Evolutionary conservation across 441 rosid species (phyloP).

Genomic region (Melastoma candidum): DNA sequence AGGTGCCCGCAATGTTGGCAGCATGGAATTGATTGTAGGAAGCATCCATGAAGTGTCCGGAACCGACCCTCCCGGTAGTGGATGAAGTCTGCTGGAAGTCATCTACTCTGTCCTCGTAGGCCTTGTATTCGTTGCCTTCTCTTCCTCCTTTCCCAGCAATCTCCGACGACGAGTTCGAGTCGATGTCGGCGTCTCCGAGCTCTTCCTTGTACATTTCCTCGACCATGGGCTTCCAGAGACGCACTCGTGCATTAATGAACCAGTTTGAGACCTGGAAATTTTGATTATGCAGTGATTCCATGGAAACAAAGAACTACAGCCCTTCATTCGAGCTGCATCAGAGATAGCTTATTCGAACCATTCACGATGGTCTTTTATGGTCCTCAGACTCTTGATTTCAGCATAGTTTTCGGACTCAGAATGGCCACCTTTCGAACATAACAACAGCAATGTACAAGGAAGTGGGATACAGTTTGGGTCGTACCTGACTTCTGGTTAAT

Average conservation of each 20-base stretch:
- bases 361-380: no score
- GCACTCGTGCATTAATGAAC: constrained; percentile 20
- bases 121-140: not conserved
- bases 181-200: constrained; percentile 14
- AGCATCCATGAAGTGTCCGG: constrained; percentile 2
- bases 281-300: constrained; percentile 1
- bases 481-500: constrained; percentile 8
- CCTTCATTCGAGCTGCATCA: not conserved
- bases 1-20: no score
- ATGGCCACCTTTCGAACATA: not conserved
- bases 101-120: constrained; percentile 13
- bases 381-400: not conserved
- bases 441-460: not conserved
- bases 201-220: constrained; percentile 22
- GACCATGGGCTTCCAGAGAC: constrained; percentile 21
- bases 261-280: constrained; percentile 14
- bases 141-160: constrained; percentile 9
- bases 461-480: not conserved
- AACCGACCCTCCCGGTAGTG: constrained; percentile 5
- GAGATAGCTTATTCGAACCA: no score
- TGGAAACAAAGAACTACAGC: not conserved
- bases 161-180: constrained; percentile 19
- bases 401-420: not conserved
- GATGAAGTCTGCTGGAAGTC: constrained; percentile 7
- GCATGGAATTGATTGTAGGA: no score